Evolutionary conservation across 2,329 filamentous ascomycete genomes (phyloP), one percentile per base, ranked within the genome.

Genomic region (Microdochium trichocladiopsis): DNA sequence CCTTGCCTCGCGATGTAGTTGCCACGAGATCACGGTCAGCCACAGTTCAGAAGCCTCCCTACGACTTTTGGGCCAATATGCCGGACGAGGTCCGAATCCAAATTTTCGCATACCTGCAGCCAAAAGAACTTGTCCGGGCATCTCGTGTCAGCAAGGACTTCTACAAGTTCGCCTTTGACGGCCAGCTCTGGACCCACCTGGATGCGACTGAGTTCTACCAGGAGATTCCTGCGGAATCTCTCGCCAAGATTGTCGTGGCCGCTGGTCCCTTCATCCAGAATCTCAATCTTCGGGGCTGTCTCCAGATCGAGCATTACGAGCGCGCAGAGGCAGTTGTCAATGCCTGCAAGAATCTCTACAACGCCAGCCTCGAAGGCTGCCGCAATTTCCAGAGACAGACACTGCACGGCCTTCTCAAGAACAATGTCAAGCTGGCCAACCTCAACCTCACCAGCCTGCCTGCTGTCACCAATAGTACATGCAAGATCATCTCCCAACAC

Each of bases 241-340:
- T 99, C 48, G 83, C 91, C 52, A 90, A 87, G 62, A 91, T 97
- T 56, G 91, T 97, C 63, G 82, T 84, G 1, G 79, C 84, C 3
- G 90, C 91, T 1, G 94, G 93, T 0, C 90, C 93, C 0, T 99
- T 97, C 61, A 84, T 97, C 51, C 88, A 88, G 59, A 84, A 96
- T 60, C 77, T 99, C 51, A 97, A 97, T 62, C 78, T 99, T 2
- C 77, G 93, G 59, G 94, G 94, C 24, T 99, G 93, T 65, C 81
- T 95, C 31, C 94, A 97, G 66, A 78, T 97, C 50, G 81, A 89
- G 57, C 87, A 95, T 62, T 86, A 87, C 62, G 92, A 91, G 77
- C 78, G 82, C 47, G 81, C 84, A 16, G 84, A 91, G 56, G 84
- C 86, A 31, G 82, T 96, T 43, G 86, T 88, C n/a, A 87, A 88